These are phyloP conservation scores for Phytophthora sansomeana DNA, from an alignment of 352 stramenopile species.

Conservation along the genomic window DNA sequence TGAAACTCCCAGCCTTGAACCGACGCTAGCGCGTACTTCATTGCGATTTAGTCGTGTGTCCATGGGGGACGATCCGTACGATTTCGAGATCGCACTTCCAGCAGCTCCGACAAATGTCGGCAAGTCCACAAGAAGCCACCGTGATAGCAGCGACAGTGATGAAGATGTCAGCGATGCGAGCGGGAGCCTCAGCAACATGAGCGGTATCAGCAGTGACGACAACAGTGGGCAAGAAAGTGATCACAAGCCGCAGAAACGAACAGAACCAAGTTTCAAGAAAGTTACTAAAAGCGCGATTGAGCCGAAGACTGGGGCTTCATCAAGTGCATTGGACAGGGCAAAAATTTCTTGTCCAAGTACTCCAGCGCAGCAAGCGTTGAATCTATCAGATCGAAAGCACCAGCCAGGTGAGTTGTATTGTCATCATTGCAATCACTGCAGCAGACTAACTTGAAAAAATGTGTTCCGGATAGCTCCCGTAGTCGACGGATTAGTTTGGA, in stretches of 20 bases:
- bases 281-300: conserved; percentile 8
- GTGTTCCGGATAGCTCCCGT: too few species aligned
- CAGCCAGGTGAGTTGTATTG: conserved; percentile 9
- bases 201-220: conserved; percentile 26
- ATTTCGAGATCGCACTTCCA: conserved; percentile 65
- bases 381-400: conserved; percentile 22
- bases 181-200: conserved; percentile 30
- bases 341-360: conserved; percentile 84
- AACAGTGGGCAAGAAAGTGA: conserved; percentile 1
- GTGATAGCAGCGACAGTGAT: conserved; percentile 7
- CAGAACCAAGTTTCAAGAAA: background rate
- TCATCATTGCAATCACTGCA: background rate
- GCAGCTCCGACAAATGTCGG: conserved; percentile 6
- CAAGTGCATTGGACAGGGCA: conserved; percentile 67
- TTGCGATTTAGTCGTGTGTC: background rate
- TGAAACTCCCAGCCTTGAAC: conserved; percentile 7
- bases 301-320: background rate
- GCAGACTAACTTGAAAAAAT: conserved; percentile 6
- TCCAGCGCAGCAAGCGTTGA: conserved; percentile 39
- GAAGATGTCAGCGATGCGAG: conserved; percentile 22
- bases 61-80: conserved; percentile 49
- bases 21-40: background rate
- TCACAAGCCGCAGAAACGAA: background rate
- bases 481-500: conserved; percentile 54
- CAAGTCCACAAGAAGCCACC: conserved; percentile 7